Evolutionary conservation across 768 basidiomycete genomes (phyloP).

Genomic region (Suillus lakei): DNA sequence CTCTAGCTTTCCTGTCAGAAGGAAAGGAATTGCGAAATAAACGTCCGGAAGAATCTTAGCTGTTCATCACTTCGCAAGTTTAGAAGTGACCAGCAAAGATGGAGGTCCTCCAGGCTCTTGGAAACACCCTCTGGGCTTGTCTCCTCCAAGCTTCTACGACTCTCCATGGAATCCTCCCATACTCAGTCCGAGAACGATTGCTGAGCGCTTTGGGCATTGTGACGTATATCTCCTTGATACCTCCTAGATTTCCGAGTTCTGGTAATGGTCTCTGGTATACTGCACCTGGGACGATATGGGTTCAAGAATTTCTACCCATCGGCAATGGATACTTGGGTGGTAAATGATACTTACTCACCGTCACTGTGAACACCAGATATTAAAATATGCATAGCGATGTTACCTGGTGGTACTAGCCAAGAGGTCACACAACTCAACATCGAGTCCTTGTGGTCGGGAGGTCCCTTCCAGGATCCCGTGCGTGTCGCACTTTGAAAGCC

Average conservation of each 20-base stretch:
- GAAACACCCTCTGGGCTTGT: constrained; percentile 21
- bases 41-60: neutral
- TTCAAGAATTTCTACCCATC: constrained; percentile 64
- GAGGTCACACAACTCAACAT: constrained; percentile 75
- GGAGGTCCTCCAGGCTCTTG: constrained; percentile 27
- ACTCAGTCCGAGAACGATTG: constrained; percentile 20
- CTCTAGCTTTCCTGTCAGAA: neutral
- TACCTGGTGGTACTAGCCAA: constrained; percentile 61
- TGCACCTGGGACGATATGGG: constrained; percentile 57
- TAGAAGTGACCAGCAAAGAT: constrained; percentile 16
- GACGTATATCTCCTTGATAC: constrained; percentile 21
- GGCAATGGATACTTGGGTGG: constrained; percentile 78
- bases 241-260: constrained; percentile 61
- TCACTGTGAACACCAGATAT: neutral
- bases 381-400: constrained; percentile 52
- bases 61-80: neutral
- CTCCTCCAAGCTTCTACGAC: constrained; percentile 15
- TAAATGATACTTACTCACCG: constrained; percentile 25
- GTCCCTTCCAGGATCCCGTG: constrained; percentile 70
- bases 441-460: constrained; percentile 78
- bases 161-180: constrained; percentile 24
- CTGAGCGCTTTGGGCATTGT: constrained; percentile 25
- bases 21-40: neutral
- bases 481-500: constrained; percentile 17
- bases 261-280: constrained; percentile 83